Conservation (phyloP, 495 filamentous ascomycete genomes). For the Penicillium lividum region DNA sequence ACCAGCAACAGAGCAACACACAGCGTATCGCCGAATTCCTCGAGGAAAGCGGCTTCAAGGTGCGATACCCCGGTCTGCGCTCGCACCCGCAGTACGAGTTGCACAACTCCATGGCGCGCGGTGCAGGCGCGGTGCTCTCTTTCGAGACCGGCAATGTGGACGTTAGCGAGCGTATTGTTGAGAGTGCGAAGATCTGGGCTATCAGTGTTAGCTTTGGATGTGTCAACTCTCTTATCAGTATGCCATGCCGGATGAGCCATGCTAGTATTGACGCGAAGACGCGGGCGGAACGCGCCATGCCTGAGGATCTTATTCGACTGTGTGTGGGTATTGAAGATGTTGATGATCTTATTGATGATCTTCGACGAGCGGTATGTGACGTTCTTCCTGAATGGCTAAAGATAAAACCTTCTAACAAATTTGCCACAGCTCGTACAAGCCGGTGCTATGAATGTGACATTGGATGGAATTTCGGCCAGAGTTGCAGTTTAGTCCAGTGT, state of each 20-base stretch:
- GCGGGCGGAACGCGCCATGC: conserved; percentile 82
- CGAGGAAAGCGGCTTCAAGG: conserved; percentile 86
- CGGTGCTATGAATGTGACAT: conserved; percentile 81
- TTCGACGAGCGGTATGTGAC: conserved; percentile 79
- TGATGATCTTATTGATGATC: conserved; percentile 90
- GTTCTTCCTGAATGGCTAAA: conserved; percentile 2
- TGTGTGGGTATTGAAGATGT: conserved; percentile 97
- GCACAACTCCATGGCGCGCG: conserved; percentile 91
- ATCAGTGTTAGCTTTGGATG: conserved; percentile 97
- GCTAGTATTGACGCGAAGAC: conserved; percentile 97
- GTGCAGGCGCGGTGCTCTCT: conserved; percentile 88
- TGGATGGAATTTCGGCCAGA: conserved; percentile 68
- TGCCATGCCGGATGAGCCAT: conserved; percentile 99
- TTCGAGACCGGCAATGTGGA: conserved; percentile 89
- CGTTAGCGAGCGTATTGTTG: conserved; percentile 89
- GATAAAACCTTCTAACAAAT: conserved; percentile 19
- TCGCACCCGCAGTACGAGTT: conserved; percentile 96
- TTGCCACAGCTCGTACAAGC: conserved; percentile 79
- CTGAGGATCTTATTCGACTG: conserved; percentile 91
- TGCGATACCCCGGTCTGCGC: conserved; percentile 89
- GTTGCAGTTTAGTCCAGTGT: conserved; percentile 6
- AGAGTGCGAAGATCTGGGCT: conserved; percentile 85
- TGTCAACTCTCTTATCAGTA: conserved; percentile 97
- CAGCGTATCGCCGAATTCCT: conserved; percentile 90
- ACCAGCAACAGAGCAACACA: conserved; percentile 93